Conservation (phyloP, 495 filamentous ascomycete species). For the Pseudomonodictys pantanalensis region DNA sequence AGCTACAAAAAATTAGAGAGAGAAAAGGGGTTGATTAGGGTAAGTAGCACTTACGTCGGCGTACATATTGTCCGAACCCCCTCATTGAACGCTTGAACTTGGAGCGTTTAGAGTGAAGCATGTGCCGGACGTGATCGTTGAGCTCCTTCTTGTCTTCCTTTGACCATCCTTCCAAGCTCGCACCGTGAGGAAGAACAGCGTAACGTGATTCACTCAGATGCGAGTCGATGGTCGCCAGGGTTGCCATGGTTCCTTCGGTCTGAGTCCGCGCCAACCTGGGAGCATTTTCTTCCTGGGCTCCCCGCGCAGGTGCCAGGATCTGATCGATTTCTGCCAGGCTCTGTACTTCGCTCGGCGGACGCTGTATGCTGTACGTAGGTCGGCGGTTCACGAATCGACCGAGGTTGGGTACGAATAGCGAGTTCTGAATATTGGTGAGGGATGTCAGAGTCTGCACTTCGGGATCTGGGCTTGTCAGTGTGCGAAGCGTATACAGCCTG, state of each 20-base stretch:
- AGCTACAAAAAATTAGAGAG: slow-evolving; percentile 38
- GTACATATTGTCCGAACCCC: slow-evolving; percentile 70
- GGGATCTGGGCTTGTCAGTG: slow-evolving; percentile 53
- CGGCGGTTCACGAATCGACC: slow-evolving; percentile 56
- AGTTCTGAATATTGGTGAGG: slow-evolving; percentile 77
- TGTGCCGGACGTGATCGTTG: slow-evolving; percentile 78
- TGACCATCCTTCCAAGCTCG: slow-evolving; percentile 64
- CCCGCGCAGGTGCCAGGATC: slow-evolving; percentile 3
- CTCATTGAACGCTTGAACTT: slow-evolving; percentile 73
- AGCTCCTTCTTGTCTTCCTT: slow-evolving; percentile 66
- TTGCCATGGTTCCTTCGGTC: slow-evolving; percentile 24
- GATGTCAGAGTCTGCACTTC: slow-evolving; percentile 72
- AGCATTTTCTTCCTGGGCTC: slow-evolving; percentile 17
- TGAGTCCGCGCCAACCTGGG: slow-evolving; percentile 19
- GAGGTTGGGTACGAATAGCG: slow-evolving; percentile 69
- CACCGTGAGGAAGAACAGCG: slow-evolving; percentile 63
- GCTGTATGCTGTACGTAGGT: slow-evolving; percentile 69
- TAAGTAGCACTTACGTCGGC: slow-evolving; percentile 53
- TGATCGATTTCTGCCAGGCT: slow-evolving; percentile 23
- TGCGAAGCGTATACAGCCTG: not conserved
- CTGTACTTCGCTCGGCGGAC: slow-evolving; percentile 37
- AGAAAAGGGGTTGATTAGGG: no score
- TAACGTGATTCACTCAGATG: slow-evolving; percentile 48
- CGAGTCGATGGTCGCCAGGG: slow-evolving; percentile 46
- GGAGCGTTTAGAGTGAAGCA: slow-evolving; percentile 72